Evolutionary conservation across 2,329 filamentous ascomycete species (phyloP).

Genomic region (Paracamarosporium sp.): DNA sequence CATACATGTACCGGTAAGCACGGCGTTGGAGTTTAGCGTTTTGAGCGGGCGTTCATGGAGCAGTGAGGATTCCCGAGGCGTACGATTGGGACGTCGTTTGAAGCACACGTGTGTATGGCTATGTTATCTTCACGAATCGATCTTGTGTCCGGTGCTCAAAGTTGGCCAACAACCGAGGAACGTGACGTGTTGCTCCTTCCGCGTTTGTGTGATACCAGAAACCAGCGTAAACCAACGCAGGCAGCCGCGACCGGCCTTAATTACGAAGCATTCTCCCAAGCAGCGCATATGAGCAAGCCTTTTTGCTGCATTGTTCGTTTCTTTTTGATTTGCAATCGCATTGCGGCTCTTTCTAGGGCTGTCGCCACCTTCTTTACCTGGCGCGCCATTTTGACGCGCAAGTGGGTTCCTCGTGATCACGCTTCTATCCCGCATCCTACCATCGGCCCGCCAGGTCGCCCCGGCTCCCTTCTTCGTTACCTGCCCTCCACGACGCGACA

Average conservation of each 20-base stretch:
- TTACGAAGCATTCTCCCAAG: neutral
- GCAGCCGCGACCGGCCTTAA: neutral
- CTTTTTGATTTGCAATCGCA: neutral
- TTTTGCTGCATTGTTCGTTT: neutral
- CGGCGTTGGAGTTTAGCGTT: neutral
- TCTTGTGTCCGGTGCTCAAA: neutral
- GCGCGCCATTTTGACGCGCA: constrained; percentile 8
- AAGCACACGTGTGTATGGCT: neutral
- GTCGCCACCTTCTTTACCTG: neutral
- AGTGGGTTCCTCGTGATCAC: constrained; percentile 6
- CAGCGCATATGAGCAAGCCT: too few species aligned
- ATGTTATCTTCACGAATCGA: neutral
- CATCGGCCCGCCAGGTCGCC: neutral
- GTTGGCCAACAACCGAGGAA: neutral
- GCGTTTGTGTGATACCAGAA: neutral
- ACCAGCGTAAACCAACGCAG: neutral
- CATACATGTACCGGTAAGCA: neutral
- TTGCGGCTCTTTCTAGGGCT: neutral
- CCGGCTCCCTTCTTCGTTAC: constrained; percentile 5
- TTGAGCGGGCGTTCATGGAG: neutral
- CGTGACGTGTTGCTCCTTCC: constrained; percentile 6
- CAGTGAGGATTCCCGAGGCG: neutral
- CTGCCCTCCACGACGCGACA: constrained; percentile 10
- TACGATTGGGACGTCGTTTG: neutral
- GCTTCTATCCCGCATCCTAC: constrained; percentile 6